phyloP scores from a whole-genome alignment of 805 yeast genomes.

The Tetrapisispora pingtungensis region DNA sequence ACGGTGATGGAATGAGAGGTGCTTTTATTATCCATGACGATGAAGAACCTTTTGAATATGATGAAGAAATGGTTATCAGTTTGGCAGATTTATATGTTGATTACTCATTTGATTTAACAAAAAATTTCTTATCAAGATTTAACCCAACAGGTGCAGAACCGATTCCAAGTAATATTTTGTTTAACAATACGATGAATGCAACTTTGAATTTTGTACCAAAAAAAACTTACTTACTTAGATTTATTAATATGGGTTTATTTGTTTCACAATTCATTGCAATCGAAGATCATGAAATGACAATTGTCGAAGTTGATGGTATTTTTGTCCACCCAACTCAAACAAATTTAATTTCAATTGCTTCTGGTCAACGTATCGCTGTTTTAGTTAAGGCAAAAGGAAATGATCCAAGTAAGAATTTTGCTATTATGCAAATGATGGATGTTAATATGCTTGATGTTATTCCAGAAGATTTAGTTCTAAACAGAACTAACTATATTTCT shows the following conservation, averaged over 20 bases:
- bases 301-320: constrained; percentile 70
- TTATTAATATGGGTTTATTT: constrained; percentile 60
- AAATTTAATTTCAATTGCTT: constrained; percentile 51
- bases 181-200: constrained; percentile 54
- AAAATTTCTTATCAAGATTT: constrained; percentile 47
- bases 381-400: constrained; percentile 46
- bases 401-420: constrained; percentile 37
- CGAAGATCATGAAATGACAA: constrained; percentile 61
- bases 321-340: constrained; percentile 49
- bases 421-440: constrained; percentile 55
- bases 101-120: constrained; percentile 36
- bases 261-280: constrained; percentile 61
- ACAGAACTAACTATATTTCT: constrained; percentile 45
- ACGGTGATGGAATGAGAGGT: constrained; percentile 70
- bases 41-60: constrained; percentile 46
- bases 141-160: constrained; percentile 87
- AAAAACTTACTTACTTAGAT: constrained; percentile 53
- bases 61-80: constrained; percentile 49
- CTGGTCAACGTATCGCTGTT: constrained; percentile 75
- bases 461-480: constrained; percentile 48
- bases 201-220: constrained; percentile 47
- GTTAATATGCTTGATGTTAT: constrained; percentile 56
- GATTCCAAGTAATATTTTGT: constrained; percentile 53
- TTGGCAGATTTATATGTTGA: constrained; percentile 58
- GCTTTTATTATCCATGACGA: constrained; percentile 50